These are phyloP conservation scores for Globisporangium lucens DNA, from an alignment of 352 stramenopile species.

Conservation along the genomic window DNA sequence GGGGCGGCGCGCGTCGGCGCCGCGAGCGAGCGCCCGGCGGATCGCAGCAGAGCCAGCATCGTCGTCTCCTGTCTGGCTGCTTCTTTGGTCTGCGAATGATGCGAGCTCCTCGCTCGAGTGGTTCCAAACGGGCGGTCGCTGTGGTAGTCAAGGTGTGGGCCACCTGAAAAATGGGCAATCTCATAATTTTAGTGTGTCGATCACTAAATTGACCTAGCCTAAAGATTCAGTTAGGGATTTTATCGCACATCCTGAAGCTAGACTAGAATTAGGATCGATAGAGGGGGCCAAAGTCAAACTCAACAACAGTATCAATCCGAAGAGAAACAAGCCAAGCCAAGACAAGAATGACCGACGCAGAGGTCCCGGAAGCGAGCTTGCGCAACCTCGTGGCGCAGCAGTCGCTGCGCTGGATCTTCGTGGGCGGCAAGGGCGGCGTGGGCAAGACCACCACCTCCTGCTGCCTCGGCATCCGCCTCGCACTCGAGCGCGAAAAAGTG, in stretches of 20 bases:
- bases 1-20: conserved; percentile 12
- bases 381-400: conserved; percentile 89
- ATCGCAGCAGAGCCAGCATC: conserved; percentile 37
- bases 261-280: neutral
- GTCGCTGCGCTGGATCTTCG: conserved; percentile 94
- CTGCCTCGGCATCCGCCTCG: conserved; percentile 92
- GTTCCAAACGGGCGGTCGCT: conserved; percentile 10
- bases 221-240: neutral
- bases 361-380: conserved; percentile 87
- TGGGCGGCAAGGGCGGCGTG: conserved; percentile 94
- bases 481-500: conserved; percentile 92
- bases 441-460: conserved; percentile 98
- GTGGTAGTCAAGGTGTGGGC: neutral
- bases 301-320: neutral
- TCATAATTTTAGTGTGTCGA: neutral
- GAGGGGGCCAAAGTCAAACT: neutral
- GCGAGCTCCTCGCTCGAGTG: conserved; percentile 7
- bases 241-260: neutral
- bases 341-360: conserved; percentile 25
- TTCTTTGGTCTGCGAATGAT: neutral
- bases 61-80: conserved; percentile 15
- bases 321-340: neutral
- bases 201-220: neutral
- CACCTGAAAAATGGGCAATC: neutral
- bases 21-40: conserved; percentile 15